A percentile compares a stretch with the other conserved stretches of the same genome.
phyloP scores from a whole-genome alignment of 2,329 filamentous ascomycete species.

The Pestalotiopsis sp. region DNA sequence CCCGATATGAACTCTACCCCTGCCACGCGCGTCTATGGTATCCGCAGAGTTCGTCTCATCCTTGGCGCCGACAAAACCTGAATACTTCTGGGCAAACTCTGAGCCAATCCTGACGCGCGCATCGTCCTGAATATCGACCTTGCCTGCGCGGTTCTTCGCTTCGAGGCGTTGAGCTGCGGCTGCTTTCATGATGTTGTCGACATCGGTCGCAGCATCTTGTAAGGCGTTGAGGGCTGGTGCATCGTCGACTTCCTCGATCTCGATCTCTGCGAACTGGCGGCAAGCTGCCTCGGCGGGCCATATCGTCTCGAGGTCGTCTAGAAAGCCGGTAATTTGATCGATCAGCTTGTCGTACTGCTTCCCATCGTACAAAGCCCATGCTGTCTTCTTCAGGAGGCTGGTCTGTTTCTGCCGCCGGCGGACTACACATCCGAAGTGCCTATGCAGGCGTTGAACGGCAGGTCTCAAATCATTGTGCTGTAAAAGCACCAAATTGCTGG shows the following conservation, averaged over 20 bases:
- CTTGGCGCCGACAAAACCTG: not conserved
- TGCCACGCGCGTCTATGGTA: not conserved
- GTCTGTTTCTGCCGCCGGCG: not conserved
- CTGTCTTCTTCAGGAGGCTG: slow-evolving; percentile 20
- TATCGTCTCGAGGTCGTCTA: slow-evolving; percentile 2
- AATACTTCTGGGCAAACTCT: not conserved
- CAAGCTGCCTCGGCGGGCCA: slow-evolving; percentile 2
- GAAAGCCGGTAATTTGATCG: slow-evolving; percentile 1
- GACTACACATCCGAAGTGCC: not conserved
- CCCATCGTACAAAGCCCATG: slow-evolving; percentile 27
- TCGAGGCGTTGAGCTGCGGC: not conserved
- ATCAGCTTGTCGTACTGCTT: slow-evolving; percentile 24
- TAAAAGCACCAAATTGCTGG: slow-evolving; percentile 14
- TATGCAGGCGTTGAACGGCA: not conserved
- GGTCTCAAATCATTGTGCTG: not conserved
- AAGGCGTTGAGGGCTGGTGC: not conserved
- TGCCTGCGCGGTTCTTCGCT: not conserved
- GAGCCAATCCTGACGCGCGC: not conserved
- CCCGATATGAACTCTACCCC: slow-evolving; percentile 2
- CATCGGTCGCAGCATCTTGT: not conserved
- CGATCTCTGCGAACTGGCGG: not conserved
- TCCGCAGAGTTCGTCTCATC: slow-evolving; percentile 7
- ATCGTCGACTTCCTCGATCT: slow-evolving; percentile 11
- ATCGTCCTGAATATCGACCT: not conserved
- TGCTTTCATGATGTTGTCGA: not conserved